Conservation (phyloP, 169 alveolate genomes). For the Plasmodium knowlesi region DNA sequence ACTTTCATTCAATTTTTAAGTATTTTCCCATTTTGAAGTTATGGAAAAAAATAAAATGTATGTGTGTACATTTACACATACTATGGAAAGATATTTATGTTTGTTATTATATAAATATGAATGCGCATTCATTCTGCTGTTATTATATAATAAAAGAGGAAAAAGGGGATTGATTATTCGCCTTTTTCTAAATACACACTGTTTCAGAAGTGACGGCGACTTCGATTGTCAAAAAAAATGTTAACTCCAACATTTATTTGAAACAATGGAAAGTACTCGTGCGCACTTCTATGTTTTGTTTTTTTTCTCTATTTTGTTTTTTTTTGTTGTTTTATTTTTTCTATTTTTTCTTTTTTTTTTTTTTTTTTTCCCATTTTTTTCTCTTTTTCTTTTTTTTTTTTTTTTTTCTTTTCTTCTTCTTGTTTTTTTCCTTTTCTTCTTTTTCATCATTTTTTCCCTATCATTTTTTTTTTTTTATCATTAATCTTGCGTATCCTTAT, state of each 20-base stretch:
- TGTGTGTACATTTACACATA: neutral
- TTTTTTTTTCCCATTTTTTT: neutral
- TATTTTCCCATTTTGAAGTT: neutral
- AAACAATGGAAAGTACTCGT: neutral
- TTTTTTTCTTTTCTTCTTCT: neutral
- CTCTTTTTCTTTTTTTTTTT: slow-evolving; percentile 1
- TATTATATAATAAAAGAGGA: neutral
- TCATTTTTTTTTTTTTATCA: neutral
- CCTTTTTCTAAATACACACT: neutral
- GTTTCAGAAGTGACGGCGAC: slow-evolving; percentile 12
- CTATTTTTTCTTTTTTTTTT: slow-evolving; percentile 12
- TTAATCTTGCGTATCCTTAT: neutral
- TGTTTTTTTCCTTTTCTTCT: neutral
- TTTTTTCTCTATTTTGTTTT: neutral
- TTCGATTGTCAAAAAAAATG: neutral
- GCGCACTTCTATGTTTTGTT: neutral
- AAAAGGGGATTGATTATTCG: neutral
- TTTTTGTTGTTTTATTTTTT: neutral
- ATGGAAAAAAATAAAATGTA: slow-evolving; percentile 32
- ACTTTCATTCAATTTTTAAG: slow-evolving; percentile 13
- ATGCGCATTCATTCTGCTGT: slow-evolving; percentile 28
- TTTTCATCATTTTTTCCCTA: neutral
- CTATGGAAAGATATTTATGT: neutral
- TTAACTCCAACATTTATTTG: neutral
- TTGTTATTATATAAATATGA: slow-evolving; percentile 3